phyloP scores from a whole-genome alignment of 164 flowering plant genomes.

The Stephania japonica region DNA sequence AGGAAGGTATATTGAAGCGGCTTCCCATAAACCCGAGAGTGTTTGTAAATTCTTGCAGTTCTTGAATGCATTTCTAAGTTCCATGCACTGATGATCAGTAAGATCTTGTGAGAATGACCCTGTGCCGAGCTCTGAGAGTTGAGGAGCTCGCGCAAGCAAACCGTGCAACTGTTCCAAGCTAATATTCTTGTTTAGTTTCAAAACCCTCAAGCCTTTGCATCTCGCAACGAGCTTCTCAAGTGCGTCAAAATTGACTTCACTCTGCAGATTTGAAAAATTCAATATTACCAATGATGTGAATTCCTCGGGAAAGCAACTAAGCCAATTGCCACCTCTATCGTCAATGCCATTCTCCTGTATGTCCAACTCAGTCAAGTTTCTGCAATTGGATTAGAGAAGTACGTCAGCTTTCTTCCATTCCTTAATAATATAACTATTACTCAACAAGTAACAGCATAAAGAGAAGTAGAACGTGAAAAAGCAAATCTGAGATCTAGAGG shows the following conservation, averaged over 20 bases:
- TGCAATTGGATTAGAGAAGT: conserved; percentile 14
- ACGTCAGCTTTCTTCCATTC: neutral
- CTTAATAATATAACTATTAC: neutral
- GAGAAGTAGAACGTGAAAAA: neutral
- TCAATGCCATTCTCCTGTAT: conserved; percentile 52
- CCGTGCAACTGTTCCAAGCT: conserved; percentile 49
- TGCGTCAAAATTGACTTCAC: conserved; percentile 49
- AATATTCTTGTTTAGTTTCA: conserved; percentile 53
- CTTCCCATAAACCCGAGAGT: conserved; percentile 75
- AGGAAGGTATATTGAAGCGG: conserved; percentile 40
- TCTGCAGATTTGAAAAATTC: conserved; percentile 46
- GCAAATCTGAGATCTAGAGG: conserved; percentile 6
- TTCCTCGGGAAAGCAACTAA: conserved; percentile 70
- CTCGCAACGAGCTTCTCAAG: conserved; percentile 60
- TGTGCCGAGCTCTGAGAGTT: conserved; percentile 58
- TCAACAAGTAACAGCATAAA: conserved; percentile 2
- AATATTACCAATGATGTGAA: conserved; percentile 62
- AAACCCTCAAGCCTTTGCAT: conserved; percentile 56
- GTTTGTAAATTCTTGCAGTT: conserved; percentile 44
- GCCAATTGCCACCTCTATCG: conserved; percentile 55
- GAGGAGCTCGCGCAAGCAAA: conserved; percentile 56
- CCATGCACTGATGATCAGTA: conserved; percentile 25
- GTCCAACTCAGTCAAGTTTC: conserved; percentile 57
- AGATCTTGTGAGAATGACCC: conserved; percentile 61
- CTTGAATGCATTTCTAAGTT: conserved; percentile 43